phyloP scores from a whole-genome alignment of 2,329 filamentous ascomycete genomes.

The Mariannaea elegans region DNA sequence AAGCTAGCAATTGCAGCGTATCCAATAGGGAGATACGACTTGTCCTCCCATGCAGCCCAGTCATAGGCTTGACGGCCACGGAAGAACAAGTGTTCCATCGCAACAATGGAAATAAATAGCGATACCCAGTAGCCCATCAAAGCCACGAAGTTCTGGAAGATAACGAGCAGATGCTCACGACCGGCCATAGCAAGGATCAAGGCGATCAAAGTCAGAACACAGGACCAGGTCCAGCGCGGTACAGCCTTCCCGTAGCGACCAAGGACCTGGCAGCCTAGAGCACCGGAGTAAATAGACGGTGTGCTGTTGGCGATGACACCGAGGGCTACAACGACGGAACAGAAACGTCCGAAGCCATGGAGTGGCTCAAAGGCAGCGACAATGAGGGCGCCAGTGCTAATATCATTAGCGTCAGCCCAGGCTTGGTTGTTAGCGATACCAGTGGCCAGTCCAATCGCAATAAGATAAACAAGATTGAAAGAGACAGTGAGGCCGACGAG shows the following conservation, averaged over 20 bases:
- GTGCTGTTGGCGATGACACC: conserved; percentile 65
- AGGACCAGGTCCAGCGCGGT: conserved; percentile 63
- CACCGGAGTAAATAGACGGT: conserved; percentile 65
- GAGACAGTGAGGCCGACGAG: conserved; percentile 69
- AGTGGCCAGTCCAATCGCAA: conserved; percentile 61
- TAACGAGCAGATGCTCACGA: conserved; percentile 61
- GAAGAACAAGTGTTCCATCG: conserved; percentile 56
- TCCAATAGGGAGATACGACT: conserved; percentile 53
- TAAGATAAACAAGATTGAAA: conserved; percentile 75
- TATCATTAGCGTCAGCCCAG: conserved; percentile 61
- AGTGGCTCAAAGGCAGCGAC: conserved; percentile 63
- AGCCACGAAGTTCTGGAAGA: conserved; percentile 62
- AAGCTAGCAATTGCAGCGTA: conserved; percentile 56
- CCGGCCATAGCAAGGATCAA: conserved; percentile 65
- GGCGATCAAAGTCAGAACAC: conserved; percentile 62
- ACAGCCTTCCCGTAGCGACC: conserved; percentile 61
- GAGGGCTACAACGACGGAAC: conserved; percentile 64
- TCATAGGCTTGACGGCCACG: conserved; percentile 52
- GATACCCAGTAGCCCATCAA: conserved; percentile 66
- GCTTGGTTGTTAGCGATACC: conserved; percentile 58
- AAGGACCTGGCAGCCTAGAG: conserved; percentile 67
- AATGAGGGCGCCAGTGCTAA: conserved; percentile 64
- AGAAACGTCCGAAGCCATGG: conserved; percentile 64
- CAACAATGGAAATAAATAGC: conserved; percentile 59
- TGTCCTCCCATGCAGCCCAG: conserved; percentile 57